These are phyloP conservation scores for Cichorium intybus DNA, from an alignment of 140 eudicot genomes.

Conservation along the genomic window DNA sequence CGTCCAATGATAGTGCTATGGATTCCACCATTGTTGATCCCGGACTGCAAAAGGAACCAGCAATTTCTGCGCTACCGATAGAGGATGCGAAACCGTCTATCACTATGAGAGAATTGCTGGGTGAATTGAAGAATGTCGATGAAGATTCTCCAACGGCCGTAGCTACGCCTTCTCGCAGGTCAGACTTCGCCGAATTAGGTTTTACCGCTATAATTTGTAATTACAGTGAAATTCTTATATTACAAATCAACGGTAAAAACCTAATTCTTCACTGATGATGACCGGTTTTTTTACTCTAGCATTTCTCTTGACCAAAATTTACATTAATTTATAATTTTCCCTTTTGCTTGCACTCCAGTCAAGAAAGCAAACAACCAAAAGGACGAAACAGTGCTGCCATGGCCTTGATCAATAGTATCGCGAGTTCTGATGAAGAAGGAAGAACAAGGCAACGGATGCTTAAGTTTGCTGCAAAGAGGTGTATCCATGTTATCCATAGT, in stretches of 20 bases:
- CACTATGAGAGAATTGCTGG: constrained; percentile 71
- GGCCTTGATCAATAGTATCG: constrained; percentile 73
- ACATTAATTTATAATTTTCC: not conserved
- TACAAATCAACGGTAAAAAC: not conserved
- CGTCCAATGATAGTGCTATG: not conserved
- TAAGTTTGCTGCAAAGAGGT: constrained; percentile 90
- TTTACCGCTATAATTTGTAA: not conserved
- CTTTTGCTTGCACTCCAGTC: constrained; percentile 42
- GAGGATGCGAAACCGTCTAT: constrained; percentile 53
- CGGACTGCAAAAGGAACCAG: constrained; percentile 10
- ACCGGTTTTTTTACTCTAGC: not conserved
- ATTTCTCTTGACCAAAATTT: constrained; percentile 1
- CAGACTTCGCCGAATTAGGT: constrained; percentile 5
- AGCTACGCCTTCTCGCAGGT: constrained; percentile 41
- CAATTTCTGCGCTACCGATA: constrained; percentile 27
- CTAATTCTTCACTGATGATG: not conserved
- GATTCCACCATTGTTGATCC: constrained; percentile 16
- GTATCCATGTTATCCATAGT: not conserved
- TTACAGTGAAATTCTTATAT: not conserved
- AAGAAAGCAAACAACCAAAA: constrained; percentile 42
- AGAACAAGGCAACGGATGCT: constrained; percentile 83
- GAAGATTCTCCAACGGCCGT: constrained; percentile 34
- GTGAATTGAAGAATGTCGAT: constrained; percentile 63
- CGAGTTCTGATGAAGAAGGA: constrained; percentile 78
- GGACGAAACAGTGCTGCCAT: constrained; percentile 64